Evolutionary conservation across 2,329 filamentous ascomycete genomes (phyloP).

Genomic region (Biscogniauxia marginata): DNA sequence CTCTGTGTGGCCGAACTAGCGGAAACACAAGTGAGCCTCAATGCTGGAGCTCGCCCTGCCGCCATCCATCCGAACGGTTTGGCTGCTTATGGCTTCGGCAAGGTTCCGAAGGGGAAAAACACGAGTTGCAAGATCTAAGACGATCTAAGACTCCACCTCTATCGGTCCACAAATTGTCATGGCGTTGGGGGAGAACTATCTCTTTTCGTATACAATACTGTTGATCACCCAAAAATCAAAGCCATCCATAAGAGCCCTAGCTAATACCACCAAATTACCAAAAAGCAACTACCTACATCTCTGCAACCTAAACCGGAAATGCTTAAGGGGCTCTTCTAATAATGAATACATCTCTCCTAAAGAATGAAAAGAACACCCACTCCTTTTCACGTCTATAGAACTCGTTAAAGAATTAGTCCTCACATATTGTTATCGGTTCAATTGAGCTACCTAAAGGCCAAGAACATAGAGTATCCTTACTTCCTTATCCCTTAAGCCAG

Average conservation of each 20-base stretch:
- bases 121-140: constrained; percentile 10
- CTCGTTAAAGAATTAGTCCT: not conserved
- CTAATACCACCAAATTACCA: not conserved
- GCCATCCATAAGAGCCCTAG: not conserved
- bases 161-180: not conserved
- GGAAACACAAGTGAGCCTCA: constrained; percentile 26
- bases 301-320: not conserved
- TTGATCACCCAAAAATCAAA: not conserved
- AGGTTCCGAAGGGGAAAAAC: constrained; percentile 21
- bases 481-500: not conserved
- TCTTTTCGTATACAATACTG: not conserved
- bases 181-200: not conserved
- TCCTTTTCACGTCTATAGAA: not conserved
- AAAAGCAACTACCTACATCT: not conserved
- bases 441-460: not conserved
- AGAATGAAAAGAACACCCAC: not conserved
- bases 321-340: not conserved
- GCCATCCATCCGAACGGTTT: constrained; percentile 23
- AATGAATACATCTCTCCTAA: not conserved
- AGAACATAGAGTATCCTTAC: not conserved
- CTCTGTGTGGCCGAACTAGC: constrained; percentile 18
- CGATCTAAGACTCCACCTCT: constrained; percentile 24
- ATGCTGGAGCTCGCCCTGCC: constrained; percentile 13
- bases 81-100: constrained; percentile 34
- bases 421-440: not conserved